phyloP scores from a whole-genome alignment of 495 filamentous ascomycete genomes.

The Penicillium pulvis region DNA sequence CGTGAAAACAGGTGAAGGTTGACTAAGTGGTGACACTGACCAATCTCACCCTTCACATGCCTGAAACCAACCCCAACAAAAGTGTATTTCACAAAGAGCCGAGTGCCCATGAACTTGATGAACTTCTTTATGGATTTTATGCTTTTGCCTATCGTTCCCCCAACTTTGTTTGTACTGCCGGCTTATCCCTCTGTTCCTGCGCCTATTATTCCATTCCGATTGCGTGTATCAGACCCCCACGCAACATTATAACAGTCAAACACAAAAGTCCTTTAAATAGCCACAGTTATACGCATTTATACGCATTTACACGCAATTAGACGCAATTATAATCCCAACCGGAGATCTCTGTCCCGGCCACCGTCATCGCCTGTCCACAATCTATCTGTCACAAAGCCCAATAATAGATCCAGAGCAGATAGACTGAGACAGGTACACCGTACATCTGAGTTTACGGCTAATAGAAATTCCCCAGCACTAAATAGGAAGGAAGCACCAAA shows the following conservation, averaged over 20 bases:
- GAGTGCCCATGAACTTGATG: too few species aligned
- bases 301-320: not conserved
- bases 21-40: not conserved
- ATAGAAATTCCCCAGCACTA: not conserved
- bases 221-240: too few species aligned
- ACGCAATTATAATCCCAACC: not conserved
- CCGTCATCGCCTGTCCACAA: not conserved
- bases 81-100: not conserved
- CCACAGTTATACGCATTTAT: too few species aligned
- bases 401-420: too few species aligned
- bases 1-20: not conserved
- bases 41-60: not conserved
- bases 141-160: too few species aligned
- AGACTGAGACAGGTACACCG: too few species aligned
- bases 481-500: not conserved
- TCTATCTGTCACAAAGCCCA: too few species aligned
- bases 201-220: too few species aligned
- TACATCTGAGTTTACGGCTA: not conserved
- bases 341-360: not conserved
- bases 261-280: not conserved
- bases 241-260: not conserved
- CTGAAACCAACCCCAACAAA: not conserved
- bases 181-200: too few species aligned
- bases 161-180: too few species aligned
- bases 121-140: too few species aligned